Evolutionary conservation across 768 basidiomycete species (phyloP).

Genomic region (Xerocomellus intermedius): DNA sequence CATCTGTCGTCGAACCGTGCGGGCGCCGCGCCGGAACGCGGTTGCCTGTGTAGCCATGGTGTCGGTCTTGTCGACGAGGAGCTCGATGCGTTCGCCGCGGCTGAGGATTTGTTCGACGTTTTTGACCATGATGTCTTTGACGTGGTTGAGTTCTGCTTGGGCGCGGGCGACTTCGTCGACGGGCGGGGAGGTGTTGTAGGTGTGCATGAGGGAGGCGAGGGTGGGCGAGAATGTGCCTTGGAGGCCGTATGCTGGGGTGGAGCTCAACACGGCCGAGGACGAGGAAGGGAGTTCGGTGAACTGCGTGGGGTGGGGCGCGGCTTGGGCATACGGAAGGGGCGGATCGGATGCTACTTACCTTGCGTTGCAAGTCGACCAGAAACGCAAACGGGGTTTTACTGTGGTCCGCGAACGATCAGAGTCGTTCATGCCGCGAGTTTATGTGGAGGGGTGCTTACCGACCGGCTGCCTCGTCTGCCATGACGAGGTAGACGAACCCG

Average conservation of each 20-base stretch:
- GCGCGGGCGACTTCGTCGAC: constrained; percentile 87
- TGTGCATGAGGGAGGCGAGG: constrained; percentile 75
- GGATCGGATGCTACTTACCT: constrained; percentile 40
- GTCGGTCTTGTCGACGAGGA: constrained; percentile 97
- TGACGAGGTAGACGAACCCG: constrained; percentile 85
- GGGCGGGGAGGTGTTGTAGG: constrained; percentile 87
- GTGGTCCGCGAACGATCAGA: constrained; percentile 2
- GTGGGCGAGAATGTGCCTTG: constrained; percentile 71
- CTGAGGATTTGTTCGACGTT: constrained; percentile 96
- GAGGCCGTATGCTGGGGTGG: constrained; percentile 57
- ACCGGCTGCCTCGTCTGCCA: constrained; percentile 92
- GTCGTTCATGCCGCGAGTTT: too few species aligned
- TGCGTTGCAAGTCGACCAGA: constrained; percentile 79
- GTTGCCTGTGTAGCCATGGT: constrained; percentile 92
- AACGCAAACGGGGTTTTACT: constrained; percentile 95
- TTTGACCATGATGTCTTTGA: constrained; percentile 98
- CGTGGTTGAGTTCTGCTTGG: constrained; percentile 82
- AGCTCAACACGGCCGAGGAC: constrained; percentile 49
- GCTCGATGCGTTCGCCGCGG: constrained; percentile 92
- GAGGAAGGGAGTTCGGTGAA: constrained; percentile 64
- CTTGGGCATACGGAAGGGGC: too few species aligned
- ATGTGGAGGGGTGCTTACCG: constrained; percentile 48
- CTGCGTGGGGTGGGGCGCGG: constrained; percentile 31
- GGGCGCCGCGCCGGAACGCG: constrained; percentile 86
- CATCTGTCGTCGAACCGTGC: constrained; percentile 80